A percentile compares a stretch with the other conserved stretches of the same genome.
Evolutionary conservation across 1,284 basidiomycete genomes (phyloP).

Genomic region (Porogramme epimiltina): DNA sequence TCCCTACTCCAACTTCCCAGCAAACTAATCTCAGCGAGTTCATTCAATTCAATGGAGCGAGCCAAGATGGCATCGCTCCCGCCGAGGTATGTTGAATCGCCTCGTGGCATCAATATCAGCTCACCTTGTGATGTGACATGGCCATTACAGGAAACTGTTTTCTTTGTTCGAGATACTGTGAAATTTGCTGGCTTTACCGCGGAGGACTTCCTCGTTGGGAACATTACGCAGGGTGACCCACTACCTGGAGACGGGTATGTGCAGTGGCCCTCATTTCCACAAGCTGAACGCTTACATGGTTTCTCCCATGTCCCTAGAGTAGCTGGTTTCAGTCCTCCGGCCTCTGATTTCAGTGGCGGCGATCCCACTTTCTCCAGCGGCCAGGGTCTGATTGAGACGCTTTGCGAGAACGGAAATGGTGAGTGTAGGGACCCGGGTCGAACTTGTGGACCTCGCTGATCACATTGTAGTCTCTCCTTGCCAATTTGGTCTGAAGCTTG

Average conservation of each 20-base stretch:
- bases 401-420: conserved; percentile 11
- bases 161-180: conserved; percentile 2
- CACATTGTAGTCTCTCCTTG: conserved; percentile 10
- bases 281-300: background rate
- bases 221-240: conserved; percentile 5
- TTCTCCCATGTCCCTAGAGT: background rate
- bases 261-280: background rate
- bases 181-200: background rate
- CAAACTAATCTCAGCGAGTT: conserved; percentile 8
- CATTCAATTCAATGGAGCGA: conserved; percentile 9
- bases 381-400: conserved; percentile 9
- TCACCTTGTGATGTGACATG: too few relatives aligned
- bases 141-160: background rate
- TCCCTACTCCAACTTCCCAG: conserved; percentile 1
- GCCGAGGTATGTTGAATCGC: conserved; percentile 1
- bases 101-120: background rate
- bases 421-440: too few relatives aligned
- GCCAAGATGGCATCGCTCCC: conserved; percentile 1
- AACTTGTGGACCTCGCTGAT: too few relatives aligned
- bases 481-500: conserved; percentile 7
- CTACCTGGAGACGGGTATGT: conserved; percentile 2
- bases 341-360: conserved; percentile 10
- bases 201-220: conserved; percentile 4
- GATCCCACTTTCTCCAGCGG: conserved; percentile 10
- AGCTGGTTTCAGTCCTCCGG: conserved; percentile 10